phyloP scores from a whole-genome alignment of 176 grass and related monocot species.

The barley (Hordeum vulgare) region DNA sequence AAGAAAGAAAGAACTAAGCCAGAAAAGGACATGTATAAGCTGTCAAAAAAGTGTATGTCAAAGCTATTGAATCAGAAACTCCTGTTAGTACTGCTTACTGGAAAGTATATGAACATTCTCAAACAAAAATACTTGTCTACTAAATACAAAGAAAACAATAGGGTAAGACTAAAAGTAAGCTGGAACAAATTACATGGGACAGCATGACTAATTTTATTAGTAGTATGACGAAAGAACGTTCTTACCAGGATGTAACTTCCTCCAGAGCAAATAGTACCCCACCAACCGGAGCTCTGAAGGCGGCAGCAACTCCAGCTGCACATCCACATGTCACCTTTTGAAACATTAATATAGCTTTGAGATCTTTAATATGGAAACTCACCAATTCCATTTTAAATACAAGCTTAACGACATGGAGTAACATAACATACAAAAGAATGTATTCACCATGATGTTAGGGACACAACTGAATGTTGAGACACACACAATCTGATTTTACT shows the following conservation, averaged over 20 bases:
- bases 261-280: constrained; percentile 93
- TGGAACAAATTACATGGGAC: neutral
- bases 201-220: neutral
- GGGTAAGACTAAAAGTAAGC: neutral
- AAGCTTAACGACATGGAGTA: neutral
- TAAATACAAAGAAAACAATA: neutral
- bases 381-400: neutral
- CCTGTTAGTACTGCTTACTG: neutral
- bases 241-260: constrained; percentile 97
- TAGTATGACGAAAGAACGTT: neutral
- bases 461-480: neutral
- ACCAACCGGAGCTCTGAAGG: constrained; percentile 98
- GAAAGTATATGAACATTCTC: neutral
- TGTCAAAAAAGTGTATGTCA: neutral
- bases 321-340: constrained; percentile 99
- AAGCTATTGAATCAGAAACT: constrained; percentile 4
- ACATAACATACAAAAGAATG: neutral
- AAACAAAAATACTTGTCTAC: neutral
- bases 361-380: constrained; percentile 27
- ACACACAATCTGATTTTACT: neutral
- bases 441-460: neutral
- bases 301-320: constrained; percentile 99
- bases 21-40: neutral
- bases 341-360: constrained; percentile 59
- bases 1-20: neutral